phyloP scores from a whole-genome alignment of 441 rosid species.

The Rhodomyrtus psidioides region DNA sequence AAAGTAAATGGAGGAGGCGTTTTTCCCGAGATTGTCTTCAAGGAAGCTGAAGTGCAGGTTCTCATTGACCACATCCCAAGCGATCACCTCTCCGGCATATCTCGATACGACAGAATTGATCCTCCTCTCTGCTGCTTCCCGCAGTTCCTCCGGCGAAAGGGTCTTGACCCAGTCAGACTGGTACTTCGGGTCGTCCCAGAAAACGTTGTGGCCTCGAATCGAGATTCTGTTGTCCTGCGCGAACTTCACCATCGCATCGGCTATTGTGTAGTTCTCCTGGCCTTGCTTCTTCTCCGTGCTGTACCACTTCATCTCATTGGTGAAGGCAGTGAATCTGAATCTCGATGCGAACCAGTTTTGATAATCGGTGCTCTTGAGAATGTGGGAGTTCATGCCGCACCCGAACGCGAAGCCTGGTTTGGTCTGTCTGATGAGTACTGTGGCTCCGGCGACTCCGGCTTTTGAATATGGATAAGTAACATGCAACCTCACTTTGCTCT shows the following conservation, averaged over 20 bases:
- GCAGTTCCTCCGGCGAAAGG: constrained; percentile 26
- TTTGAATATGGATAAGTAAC: constrained; percentile 34
- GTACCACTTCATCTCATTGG: constrained; percentile 91
- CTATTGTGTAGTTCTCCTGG: constrained; percentile 47
- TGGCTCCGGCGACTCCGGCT: constrained; percentile 20
- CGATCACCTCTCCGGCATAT: constrained; percentile 57
- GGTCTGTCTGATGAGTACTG: constrained; percentile 31
- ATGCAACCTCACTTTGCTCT: constrained; percentile 44
- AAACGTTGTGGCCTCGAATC: constrained; percentile 68
- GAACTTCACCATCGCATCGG: constrained; percentile 61
- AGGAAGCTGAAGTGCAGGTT: constrained; percentile 66
- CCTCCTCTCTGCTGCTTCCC: constrained; percentile 32
- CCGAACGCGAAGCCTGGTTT: constrained; percentile 55
- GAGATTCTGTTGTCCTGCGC: constrained; percentile 31
- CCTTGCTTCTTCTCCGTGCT: constrained; percentile 54
- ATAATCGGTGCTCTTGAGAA: constrained; percentile 41
- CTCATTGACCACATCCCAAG: constrained; percentile 90
- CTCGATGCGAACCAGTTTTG: constrained; percentile 64
- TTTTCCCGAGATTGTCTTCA: constrained; percentile 52
- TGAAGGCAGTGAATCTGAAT: constrained; percentile 61
- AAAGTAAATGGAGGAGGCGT: constrained; percentile 46
- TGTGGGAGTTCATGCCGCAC: constrained; percentile 57
- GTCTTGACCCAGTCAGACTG: constrained; percentile 55
- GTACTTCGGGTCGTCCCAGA: constrained; percentile 57
- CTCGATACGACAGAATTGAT: constrained; percentile 54